phyloP scores from a whole-genome alignment of 2,329 filamentous ascomycete species.

The Myriosclerotinia scirpicola region DNA sequence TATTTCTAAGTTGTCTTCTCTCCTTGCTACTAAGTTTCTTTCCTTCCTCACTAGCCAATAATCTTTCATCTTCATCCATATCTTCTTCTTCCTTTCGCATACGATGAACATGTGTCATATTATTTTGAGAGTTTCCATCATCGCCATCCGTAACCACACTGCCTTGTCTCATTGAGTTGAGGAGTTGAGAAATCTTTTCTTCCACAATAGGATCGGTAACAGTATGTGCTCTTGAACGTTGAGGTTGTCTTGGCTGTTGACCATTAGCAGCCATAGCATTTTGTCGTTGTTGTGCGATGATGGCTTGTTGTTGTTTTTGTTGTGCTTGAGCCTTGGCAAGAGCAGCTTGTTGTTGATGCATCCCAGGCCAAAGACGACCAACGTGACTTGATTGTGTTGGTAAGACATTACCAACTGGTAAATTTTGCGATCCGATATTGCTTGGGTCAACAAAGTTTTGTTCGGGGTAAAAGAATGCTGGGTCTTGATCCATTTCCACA shows the following conservation, averaged over 20 bases:
- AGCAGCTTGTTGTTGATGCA: constrained; percentile 86
- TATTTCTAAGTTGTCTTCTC: constrained; percentile 94
- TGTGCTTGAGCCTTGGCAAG: constrained; percentile 71
- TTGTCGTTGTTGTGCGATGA: constrained; percentile 57
- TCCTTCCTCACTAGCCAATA: constrained; percentile 93
- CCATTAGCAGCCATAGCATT: constrained; percentile 40
- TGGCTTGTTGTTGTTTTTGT: constrained; percentile 65
- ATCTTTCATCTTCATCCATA: constrained; percentile 95
- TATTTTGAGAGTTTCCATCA: constrained; percentile 45
- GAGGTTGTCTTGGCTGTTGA: constrained; percentile 46
- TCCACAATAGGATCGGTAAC: constrained; percentile 71
- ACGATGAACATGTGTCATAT: constrained; percentile 66
- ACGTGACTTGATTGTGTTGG: constrained; percentile 55
- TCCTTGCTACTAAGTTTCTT: constrained; percentile 99
- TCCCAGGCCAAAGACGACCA: constrained; percentile 84
- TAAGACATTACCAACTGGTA: constrained; percentile 46
- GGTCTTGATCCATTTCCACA: constrained; percentile 67
- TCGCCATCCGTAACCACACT: constrained; percentile 60
- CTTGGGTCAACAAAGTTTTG: constrained; percentile 70
- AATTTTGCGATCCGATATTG: constrained; percentile 61
- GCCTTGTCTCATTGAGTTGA: constrained; percentile 80
- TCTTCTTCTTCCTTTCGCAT: constrained; percentile 94
- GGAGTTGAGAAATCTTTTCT: constrained; percentile 88
- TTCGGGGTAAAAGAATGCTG: constrained; percentile 64
- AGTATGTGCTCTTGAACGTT: constrained; percentile 40